A percentile compares a stretch with the other conserved stretches of the same genome.
Evolutionary conservation across 345 rosid species (phyloP).

Genomic region (thale cress (Arabidopsis thaliana)): DNA sequence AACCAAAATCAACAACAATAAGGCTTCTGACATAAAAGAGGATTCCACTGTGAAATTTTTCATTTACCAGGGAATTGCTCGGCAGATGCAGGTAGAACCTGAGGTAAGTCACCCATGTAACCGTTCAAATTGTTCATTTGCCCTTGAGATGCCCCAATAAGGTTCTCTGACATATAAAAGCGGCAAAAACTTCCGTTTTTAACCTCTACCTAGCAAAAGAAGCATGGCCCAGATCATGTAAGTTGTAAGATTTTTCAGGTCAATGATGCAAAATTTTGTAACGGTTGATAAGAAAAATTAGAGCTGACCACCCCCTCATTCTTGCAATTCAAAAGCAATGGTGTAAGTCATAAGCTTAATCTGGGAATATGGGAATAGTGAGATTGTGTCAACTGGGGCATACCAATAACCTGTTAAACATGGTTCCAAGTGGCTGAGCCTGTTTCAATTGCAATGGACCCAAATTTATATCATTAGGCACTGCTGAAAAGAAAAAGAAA

Average conservation of each 20-base stretch:
- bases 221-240: slow-evolving; percentile 11
- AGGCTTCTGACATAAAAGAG: slow-evolving; percentile 5
- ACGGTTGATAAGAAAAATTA: neutral
- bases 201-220: slow-evolving; percentile 67
- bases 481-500: slow-evolving; percentile 35
- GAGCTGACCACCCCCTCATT: neutral
- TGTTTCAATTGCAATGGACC: slow-evolving; percentile 53
- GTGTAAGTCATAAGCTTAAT: slow-evolving; percentile 6
- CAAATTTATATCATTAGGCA: slow-evolving; percentile 51
- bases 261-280: slow-evolving; percentile 25
- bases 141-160: slow-evolving; percentile 50
- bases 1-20: slow-evolving; percentile 23
- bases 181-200: slow-evolving; percentile 63
- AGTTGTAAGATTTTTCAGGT: slow-evolving; percentile 17
- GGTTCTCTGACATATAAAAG: slow-evolving; percentile 77
- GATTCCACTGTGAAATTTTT: slow-evolving; percentile 21
- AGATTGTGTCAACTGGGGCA: slow-evolving; percentile 36
- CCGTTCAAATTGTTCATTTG: slow-evolving; percentile 45
- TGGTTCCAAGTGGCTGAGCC: slow-evolving; percentile 56
- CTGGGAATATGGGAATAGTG: slow-evolving; percentile 16
- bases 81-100: slow-evolving; percentile 66
- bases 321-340: slow-evolving; percentile 1
- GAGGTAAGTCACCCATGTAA: slow-evolving; percentile 54
- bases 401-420: slow-evolving; percentile 84
- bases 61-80: slow-evolving; percentile 62